Conservation (phyloP, 495 filamentous ascomycete species). For the Penicillium atrosanguineum region DNA sequence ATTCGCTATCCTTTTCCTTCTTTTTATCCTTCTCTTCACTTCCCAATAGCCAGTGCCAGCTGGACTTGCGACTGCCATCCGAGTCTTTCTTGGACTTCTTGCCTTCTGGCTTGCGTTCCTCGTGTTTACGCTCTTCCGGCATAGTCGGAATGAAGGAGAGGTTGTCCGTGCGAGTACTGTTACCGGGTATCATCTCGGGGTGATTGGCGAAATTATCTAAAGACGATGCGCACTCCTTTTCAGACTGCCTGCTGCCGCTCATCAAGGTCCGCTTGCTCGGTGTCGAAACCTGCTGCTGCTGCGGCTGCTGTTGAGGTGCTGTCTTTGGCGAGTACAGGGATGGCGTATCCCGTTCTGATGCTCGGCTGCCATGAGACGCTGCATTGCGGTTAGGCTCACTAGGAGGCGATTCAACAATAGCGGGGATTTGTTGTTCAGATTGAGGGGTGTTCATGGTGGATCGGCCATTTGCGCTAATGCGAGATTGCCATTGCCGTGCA, state of each 20-base stretch:
- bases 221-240: constrained; percentile 28
- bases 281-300: constrained; percentile 13
- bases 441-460: constrained; percentile 39
- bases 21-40: constrained; percentile 71
- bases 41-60: constrained; percentile 76
- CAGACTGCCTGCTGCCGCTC: constrained; percentile 23
- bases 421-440: constrained; percentile 52
- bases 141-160: constrained; percentile 84
- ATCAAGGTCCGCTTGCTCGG: constrained; percentile 27
- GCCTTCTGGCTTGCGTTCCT: constrained; percentile 60
- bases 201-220: constrained; percentile 39
- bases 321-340: constrained; percentile 27
- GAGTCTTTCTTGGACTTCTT: constrained; percentile 64
- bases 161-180: constrained; percentile 68
- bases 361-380: constrained; percentile 45
- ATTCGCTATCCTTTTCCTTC: constrained; percentile 58
- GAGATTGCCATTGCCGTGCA: constrained; percentile 42
- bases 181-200: constrained; percentile 61
- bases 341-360: constrained; percentile 49
- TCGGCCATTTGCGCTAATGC: constrained; percentile 46
- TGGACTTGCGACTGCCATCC: constrained; percentile 68
- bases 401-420: constrained; percentile 68
- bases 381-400: constrained; percentile 30
- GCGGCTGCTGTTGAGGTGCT: constrained; percentile 1
- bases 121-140: constrained; percentile 61